phyloP scores from a whole-genome alignment of 495 filamentous ascomycete species.

The Chaetomium tenue region DNA sequence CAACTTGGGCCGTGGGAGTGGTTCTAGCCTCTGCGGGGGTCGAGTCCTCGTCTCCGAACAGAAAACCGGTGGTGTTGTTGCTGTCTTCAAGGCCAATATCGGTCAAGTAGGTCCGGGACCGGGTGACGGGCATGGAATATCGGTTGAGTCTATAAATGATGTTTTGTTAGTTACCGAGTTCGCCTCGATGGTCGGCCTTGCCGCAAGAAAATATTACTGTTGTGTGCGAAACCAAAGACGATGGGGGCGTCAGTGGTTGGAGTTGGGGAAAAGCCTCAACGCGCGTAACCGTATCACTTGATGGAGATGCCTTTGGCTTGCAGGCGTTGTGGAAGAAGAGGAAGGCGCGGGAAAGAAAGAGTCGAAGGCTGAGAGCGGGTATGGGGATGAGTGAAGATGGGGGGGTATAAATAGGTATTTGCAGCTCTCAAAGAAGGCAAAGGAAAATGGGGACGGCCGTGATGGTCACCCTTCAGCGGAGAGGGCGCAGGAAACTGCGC shows the following conservation, averaged over 20 bases:
- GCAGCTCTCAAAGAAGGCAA: neutral
- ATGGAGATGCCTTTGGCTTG: neutral
- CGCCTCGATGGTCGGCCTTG: slow-evolving; percentile 3
- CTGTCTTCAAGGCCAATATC: slow-evolving; percentile 63
- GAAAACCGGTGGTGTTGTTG: slow-evolving; percentile 70
- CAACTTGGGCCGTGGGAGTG: slow-evolving; percentile 49
- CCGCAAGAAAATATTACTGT: slow-evolving; percentile 7
- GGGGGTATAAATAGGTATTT: neutral
- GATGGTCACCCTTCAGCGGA: slow-evolving; percentile 9
- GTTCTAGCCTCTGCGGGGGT: slow-evolving; percentile 59
- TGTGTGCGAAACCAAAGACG: neutral
- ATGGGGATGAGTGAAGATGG: neutral
- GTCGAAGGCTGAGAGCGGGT: neutral
- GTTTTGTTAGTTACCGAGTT: slow-evolving; percentile 24
- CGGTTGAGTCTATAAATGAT: slow-evolving; percentile 62
- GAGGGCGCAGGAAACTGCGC: neutral
- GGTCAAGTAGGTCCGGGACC: slow-evolving; percentile 57
- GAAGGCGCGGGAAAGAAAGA: neutral
- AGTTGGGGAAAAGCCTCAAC: neutral
- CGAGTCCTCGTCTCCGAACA: slow-evolving; percentile 81
- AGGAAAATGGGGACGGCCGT: neutral
- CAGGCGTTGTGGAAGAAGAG: neutral
- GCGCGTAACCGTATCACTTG: neutral
- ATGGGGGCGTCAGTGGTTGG: slow-evolving; percentile 8
- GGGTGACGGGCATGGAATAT: slow-evolving; percentile 84